These are phyloP conservation scores for Dryas integrifolia DNA, from an alignment of 331 rosid genomes.

Conservation along the genomic window DNA sequence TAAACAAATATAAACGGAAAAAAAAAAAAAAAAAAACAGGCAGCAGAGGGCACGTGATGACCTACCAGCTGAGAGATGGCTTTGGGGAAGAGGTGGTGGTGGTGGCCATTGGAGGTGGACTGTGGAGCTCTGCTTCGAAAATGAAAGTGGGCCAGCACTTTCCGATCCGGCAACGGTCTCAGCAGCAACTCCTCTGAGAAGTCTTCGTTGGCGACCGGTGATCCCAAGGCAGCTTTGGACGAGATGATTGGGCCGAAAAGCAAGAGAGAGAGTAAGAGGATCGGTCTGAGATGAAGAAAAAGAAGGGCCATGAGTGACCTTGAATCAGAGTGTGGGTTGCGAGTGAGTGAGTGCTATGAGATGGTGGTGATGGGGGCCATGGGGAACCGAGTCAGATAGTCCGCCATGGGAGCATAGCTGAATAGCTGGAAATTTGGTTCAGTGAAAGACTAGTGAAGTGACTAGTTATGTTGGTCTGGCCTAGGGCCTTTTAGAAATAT, in stretches of 20 bases:
- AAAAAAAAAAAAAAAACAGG: not conserved
- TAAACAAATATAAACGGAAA: not conserved
- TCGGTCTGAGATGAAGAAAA: slow-evolving; percentile 7
- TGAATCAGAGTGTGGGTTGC: not conserved
- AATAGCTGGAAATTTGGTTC: not conserved
- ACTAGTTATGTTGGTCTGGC: not conserved
- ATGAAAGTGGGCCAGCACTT: slow-evolving; percentile 74
- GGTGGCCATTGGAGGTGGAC: slow-evolving; percentile 49
- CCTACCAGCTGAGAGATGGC: slow-evolving; percentile 74
- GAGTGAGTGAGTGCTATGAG: slow-evolving; percentile 1
- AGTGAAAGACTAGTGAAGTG: not conserved
- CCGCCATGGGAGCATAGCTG: slow-evolving; percentile 32
- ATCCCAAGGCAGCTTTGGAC: slow-evolving; percentile 31
- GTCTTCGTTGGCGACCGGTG: slow-evolving; percentile 46
- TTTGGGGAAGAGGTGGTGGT: slow-evolving; percentile 87
- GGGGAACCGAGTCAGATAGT: slow-evolving; percentile 13
- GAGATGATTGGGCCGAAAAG: slow-evolving; percentile 26
- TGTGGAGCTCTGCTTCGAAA: slow-evolving; percentile 60
- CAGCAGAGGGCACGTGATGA: slow-evolving; percentile 1
- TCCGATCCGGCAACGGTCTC: slow-evolving; percentile 84
- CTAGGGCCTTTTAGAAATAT: not conserved
- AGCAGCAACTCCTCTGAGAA: slow-evolving; percentile 81
- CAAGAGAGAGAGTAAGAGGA: slow-evolving; percentile 26
- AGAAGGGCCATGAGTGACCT: slow-evolving; percentile 38
- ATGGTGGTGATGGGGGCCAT: slow-evolving; percentile 6